A percentile compares a stretch with the other conserved stretches of the same genome.
phyloP scores from a whole-genome alignment of 106 monocot species.

The Vanilla planifolia region DNA sequence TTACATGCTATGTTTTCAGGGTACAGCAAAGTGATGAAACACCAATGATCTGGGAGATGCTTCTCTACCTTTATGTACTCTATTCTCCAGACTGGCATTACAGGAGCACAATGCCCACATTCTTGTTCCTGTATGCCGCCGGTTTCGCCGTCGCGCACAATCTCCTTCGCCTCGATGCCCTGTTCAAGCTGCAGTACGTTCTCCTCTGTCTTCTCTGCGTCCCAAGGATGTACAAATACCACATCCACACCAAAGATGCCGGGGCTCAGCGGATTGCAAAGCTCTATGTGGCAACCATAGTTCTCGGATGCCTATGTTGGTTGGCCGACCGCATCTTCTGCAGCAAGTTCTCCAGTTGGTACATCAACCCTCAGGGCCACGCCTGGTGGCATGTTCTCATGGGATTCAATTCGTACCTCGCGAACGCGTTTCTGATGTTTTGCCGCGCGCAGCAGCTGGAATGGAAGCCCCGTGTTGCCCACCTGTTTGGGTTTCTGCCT shows the following conservation, averaged over 20 bases:
- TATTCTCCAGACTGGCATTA: slow-evolving; percentile 94
- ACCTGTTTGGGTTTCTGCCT: slow-evolving; percentile 49
- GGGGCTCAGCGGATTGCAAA: slow-evolving; percentile 70
- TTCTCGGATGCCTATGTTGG: slow-evolving; percentile 55
- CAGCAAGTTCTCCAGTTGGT: slow-evolving; percentile 43
- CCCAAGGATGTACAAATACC: slow-evolving; percentile 92
- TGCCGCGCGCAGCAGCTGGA: slow-evolving; percentile 76
- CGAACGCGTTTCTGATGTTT: slow-evolving; percentile 85
- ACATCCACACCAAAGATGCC: slow-evolving; percentile 71
- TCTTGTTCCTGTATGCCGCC: slow-evolving; percentile 68
- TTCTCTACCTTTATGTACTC: slow-evolving; percentile 75
- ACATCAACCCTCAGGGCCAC: slow-evolving; percentile 80
- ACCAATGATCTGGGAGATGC: slow-evolving; percentile 93
- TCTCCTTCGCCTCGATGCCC: slow-evolving; percentile 31
- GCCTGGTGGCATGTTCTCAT: slow-evolving; percentile 88
- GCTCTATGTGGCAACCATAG: slow-evolving; percentile 43
- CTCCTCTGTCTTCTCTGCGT: slow-evolving; percentile 72
- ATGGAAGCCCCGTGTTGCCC: slow-evolving; percentile 51
- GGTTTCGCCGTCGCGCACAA: slow-evolving; percentile 52
- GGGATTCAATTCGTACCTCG: slow-evolving; percentile 86
- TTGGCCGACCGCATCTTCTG: slow-evolving; percentile 53
- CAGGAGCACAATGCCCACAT: slow-evolving; percentile 79
- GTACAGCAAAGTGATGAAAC: slow-evolving; percentile 83
- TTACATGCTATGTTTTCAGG: slow-evolving; percentile 25
- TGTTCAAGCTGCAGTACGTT: slow-evolving; percentile 68